Percentiles rank a stretch among this genome's conserved stretches.
phyloP scores from a whole-genome alignment of 768 basidiomycete genomes.

The Mycena sanguinolenta region DNA sequence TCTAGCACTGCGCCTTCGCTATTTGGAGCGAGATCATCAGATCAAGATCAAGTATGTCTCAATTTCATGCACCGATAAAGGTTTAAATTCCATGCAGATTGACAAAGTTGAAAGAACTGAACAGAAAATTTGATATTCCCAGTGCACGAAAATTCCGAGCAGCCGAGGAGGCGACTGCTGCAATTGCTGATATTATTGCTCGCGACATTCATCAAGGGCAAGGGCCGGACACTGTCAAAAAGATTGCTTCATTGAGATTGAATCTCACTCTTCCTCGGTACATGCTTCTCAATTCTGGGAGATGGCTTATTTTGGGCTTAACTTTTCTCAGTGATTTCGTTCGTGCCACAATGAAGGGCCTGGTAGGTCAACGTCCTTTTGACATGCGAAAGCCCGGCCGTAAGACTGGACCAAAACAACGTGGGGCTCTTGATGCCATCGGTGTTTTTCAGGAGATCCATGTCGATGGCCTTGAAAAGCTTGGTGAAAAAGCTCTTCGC shows the following conservation, averaged over 20 bases:
- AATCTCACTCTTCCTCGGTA: neutral
- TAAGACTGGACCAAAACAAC: too few relatives aligned
- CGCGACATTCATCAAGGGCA: neutral
- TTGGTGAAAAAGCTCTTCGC: constrained; percentile 8
- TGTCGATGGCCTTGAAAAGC: constrained; percentile 25
- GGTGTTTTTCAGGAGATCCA: constrained; percentile 23
- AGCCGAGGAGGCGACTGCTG: neutral
- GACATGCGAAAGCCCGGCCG: too few relatives aligned
- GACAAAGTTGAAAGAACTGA: neutral
- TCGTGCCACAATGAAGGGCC: too few relatives aligned
- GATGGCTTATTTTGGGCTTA: too few relatives aligned
- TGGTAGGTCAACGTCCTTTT: too few relatives aligned
- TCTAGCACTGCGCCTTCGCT: neutral
- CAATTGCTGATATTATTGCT: neutral
- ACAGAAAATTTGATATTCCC: neutral
- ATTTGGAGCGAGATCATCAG: neutral
- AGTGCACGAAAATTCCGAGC: neutral
- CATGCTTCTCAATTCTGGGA: too few relatives aligned
- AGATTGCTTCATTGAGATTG: neutral
- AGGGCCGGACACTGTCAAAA: neutral
- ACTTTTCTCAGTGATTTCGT: too few relatives aligned
- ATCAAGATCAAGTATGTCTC: neutral
- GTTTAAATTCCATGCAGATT: neutral
- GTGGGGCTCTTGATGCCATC: neutral
- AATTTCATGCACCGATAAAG: neutral